Conservation (phyloP, 495 filamentous ascomycete genomes). For the Margaritispora aquatica region DNA sequence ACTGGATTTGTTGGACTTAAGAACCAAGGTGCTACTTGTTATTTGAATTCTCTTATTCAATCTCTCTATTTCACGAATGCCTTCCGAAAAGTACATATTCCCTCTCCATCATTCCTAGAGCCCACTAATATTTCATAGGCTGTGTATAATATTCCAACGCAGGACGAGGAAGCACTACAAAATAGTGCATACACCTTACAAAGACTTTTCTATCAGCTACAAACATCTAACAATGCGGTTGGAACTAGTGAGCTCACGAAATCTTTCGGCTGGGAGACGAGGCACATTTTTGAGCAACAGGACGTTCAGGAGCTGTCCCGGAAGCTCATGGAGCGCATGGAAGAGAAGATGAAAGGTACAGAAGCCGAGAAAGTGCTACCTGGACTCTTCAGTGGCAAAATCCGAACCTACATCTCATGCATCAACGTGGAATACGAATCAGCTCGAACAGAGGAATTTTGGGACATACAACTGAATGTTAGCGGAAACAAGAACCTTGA, state of each 20-base stretch:
- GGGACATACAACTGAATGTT: slow-evolving; percentile 98
- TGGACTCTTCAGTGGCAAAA: slow-evolving; percentile 89
- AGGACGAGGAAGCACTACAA: slow-evolving; percentile 66
- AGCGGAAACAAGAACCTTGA: slow-evolving; percentile 86
- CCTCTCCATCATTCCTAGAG: background rate
- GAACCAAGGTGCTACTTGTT: slow-evolving; percentile 98
- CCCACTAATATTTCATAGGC: slow-evolving; percentile 49
- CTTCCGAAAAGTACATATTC: slow-evolving; percentile 72
- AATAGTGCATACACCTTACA: slow-evolving; percentile 95
- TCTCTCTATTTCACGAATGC: slow-evolving; percentile 96
- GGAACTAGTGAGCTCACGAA: slow-evolving; percentile 87
- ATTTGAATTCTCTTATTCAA: slow-evolving; percentile 94
- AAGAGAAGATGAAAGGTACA: slow-evolving; percentile 97
- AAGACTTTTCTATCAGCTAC: slow-evolving; percentile 87
- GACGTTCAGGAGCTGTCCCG: slow-evolving; percentile 96
- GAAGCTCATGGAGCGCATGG: slow-evolving; percentile 94
- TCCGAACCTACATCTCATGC: slow-evolving; percentile 97
- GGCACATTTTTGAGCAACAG: slow-evolving; percentile 98
- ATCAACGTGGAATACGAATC: slow-evolving; percentile 98
- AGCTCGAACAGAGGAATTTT: slow-evolving; percentile 91
- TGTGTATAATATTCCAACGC: slow-evolving; percentile 91
- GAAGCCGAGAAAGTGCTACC: slow-evolving; percentile 86
- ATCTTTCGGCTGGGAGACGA: slow-evolving; percentile 97
- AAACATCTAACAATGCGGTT: slow-evolving; percentile 75
- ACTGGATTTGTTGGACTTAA: slow-evolving; percentile 95